These are phyloP conservation scores for Backusella westeae DNA, from an alignment of 192 early-diverging fungal species.

Conservation along the genomic window DNA sequence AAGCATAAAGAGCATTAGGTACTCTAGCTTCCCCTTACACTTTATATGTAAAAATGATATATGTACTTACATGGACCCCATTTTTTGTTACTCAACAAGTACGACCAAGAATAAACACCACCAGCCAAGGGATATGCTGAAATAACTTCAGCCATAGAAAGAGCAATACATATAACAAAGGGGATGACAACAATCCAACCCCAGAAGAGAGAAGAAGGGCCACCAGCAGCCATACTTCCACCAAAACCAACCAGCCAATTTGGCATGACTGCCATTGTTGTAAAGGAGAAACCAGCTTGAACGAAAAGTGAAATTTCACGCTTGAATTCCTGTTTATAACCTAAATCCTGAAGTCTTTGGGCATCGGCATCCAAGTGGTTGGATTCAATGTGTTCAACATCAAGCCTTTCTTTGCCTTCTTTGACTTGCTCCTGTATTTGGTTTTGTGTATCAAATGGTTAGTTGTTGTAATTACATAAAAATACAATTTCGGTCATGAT, in stretches of 20 bases:
- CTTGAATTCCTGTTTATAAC: slow-evolving; percentile 52
- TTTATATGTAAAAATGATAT: slow-evolving; percentile 5
- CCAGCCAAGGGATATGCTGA: slow-evolving; percentile 34
- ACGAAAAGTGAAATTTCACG: slow-evolving; percentile 41
- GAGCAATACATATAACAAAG: slow-evolving; percentile 41
- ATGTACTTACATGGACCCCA: slow-evolving; percentile 25
- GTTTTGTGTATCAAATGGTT: neutral
- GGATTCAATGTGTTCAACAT: slow-evolving; percentile 15
- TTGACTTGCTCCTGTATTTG: neutral
- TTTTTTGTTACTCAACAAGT: slow-evolving; percentile 10
- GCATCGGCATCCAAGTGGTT: slow-evolving; percentile 27
- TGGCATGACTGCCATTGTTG: slow-evolving; percentile 41
- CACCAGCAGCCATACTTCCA: slow-evolving; percentile 41
- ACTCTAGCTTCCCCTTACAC: neutral
- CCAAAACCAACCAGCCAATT: slow-evolving; percentile 44
- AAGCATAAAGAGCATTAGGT: neutral
- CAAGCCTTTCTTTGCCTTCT: neutral
- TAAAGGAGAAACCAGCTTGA: slow-evolving; percentile 43
- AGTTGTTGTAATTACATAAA: neutral
- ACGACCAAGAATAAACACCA: slow-evolving; percentile 31
- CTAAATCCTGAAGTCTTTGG: slow-evolving; percentile 43
- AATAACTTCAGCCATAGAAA: slow-evolving; percentile 48
- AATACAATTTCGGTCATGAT: neutral
- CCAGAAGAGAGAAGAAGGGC: slow-evolving; percentile 45
- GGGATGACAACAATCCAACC: slow-evolving; percentile 45